These are phyloP conservation scores for Calocybe indica DNA, from an alignment of 768 basidiomycete species.

Conservation along the genomic window DNA sequence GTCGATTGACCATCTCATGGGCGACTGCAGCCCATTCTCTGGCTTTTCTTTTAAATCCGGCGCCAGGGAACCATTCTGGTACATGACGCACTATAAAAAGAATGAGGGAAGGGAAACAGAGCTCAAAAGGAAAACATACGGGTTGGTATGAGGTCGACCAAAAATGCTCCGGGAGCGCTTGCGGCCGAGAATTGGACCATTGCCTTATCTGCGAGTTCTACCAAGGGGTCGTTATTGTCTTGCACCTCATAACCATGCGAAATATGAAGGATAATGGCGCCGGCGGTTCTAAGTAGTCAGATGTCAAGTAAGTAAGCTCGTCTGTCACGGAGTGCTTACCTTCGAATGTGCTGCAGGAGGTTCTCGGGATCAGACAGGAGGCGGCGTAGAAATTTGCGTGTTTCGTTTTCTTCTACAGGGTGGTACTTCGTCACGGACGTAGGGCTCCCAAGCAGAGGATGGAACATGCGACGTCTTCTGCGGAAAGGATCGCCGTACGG, in stretches of 20 bases:
- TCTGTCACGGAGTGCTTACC: constrained; percentile 19
- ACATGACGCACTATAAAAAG: constrained; percentile 32
- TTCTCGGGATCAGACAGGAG: constrained; percentile 27
- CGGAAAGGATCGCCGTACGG: constrained; percentile 22
- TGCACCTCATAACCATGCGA: constrained; percentile 37
- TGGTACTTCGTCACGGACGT: constrained; percentile 30
- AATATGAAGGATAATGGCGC: constrained; percentile 37
- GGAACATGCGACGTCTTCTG: constrained; percentile 33
- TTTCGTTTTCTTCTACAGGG: constrained; percentile 29
- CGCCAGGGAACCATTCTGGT: constrained; percentile 57
- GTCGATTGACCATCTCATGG: constrained; percentile 39
- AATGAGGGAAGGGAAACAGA: neutral
- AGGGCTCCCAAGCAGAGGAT: constrained; percentile 34
- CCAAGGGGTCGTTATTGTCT: constrained; percentile 32
- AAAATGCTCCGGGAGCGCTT: constrained; percentile 35
- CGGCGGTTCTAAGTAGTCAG: constrained; percentile 26
- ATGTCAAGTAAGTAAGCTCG: neutral
- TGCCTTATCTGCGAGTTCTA: constrained; percentile 30
- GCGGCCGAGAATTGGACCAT: constrained; percentile 31
- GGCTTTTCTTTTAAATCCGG: constrained; percentile 43
- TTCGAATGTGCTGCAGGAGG: constrained; percentile 26
- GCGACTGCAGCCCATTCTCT: constrained; percentile 36
- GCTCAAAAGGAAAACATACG: constrained; percentile 17
- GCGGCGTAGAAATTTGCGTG: constrained; percentile 30
- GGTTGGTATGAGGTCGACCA: constrained; percentile 50